Evolutionary conservation across 495 filamentous ascomycete species (phyloP).

Genomic region (Neurospora sp.): DNA sequence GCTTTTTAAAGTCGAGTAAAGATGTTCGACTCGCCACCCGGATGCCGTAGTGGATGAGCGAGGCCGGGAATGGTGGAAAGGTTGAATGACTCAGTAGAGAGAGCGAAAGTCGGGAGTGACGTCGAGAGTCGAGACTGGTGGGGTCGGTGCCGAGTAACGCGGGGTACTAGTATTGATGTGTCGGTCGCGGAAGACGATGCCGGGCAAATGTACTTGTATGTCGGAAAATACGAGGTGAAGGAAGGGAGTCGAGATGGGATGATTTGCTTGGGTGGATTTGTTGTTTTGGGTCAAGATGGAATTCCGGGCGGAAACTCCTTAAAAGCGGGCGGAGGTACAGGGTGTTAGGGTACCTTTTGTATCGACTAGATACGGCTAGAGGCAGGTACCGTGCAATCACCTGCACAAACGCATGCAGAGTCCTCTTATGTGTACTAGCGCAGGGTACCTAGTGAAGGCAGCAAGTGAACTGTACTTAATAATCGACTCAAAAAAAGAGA

Average conservation of each 20-base stretch:
- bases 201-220: not conserved
- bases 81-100: not conserved
- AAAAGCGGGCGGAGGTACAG: not conserved
- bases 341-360: not conserved
- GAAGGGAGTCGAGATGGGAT: not conserved
- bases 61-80: not conserved
- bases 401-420: not conserved
- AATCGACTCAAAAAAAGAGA: not conserved
- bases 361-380: not conserved
- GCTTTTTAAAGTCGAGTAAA: constrained; percentile 9
- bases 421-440: not conserved
- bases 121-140: not conserved
- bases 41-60: not conserved
- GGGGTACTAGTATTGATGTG: not conserved
- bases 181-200: not conserved
- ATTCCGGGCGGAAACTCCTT: not conserved
- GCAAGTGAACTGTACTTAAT: not conserved
- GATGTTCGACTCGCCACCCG: constrained; percentile 3
- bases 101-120: constrained; percentile 1
- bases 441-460: not conserved
- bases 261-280: not conserved
- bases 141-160: not conserved
- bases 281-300: not conserved
- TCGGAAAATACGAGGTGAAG: not conserved
- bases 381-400: not conserved